These are phyloP conservation scores for Tothia fuscella DNA, from an alignment of 2,329 filamentous ascomycete genomes.

Conservation along the genomic window DNA sequence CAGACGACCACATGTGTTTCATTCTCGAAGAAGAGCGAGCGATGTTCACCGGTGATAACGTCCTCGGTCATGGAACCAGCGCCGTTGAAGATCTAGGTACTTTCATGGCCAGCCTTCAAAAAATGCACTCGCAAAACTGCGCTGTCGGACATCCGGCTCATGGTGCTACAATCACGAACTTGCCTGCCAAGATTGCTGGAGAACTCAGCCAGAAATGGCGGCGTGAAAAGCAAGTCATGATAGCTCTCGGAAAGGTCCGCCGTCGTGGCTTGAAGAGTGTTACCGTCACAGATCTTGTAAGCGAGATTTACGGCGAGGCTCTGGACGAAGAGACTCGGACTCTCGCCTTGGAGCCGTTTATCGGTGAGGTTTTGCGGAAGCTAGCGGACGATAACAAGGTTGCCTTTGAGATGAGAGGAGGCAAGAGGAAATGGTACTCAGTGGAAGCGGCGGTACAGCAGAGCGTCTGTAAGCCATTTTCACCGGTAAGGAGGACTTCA, in stretches of 20 bases:
- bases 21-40: constrained; percentile 38
- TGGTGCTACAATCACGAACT: constrained; percentile 27
- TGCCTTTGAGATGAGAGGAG: constrained; percentile 17
- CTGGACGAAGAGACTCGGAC: constrained; percentile 25
- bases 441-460: constrained; percentile 3
- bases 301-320: constrained; percentile 29
- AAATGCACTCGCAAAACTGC: constrained; percentile 26
- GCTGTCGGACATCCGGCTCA: constrained; percentile 34
- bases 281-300: constrained; percentile 32
- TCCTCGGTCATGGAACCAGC: constrained; percentile 27
- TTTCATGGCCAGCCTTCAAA: constrained; percentile 25
- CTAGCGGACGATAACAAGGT: constrained; percentile 30
- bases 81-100: constrained; percentile 28
- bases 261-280: constrained; percentile 22
- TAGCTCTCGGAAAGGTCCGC: constrained; percentile 31
- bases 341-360: constrained; percentile 69
- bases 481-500: too few relatives aligned
- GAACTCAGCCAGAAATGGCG: constrained; percentile 28
- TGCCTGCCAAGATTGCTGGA: constrained; percentile 26
- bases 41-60: constrained; percentile 28
- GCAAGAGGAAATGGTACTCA: constrained; percentile 18
- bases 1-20: constrained; percentile 70
- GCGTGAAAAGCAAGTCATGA: constrained; percentile 14
- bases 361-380: constrained; percentile 54
- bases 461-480: too few relatives aligned